Conservation (phyloP, 805 yeast species). For the baker's yeast (Saccharomyces cerevisiae) region DNA sequence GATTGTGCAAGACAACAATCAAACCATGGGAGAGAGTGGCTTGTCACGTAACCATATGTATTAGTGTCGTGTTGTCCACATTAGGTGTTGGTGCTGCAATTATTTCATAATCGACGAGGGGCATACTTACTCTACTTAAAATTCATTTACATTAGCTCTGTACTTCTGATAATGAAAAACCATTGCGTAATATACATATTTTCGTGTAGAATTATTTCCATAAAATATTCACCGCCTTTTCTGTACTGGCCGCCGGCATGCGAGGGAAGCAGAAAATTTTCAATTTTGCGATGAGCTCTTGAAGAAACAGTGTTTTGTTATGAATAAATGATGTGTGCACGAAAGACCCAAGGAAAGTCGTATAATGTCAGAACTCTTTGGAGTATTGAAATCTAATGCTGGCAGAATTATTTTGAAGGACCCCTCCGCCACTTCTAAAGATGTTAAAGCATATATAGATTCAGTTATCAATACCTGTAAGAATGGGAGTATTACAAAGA, state of each 20-base stretch:
- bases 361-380: conserved; percentile 15
- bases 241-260: neutral
- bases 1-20: conserved; percentile 41
- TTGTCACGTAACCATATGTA: conserved; percentile 37
- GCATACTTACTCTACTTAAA: neutral
- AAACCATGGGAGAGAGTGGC: conserved; percentile 32
- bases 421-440: conserved; percentile 15
- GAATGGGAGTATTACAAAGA: conserved; percentile 9
- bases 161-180: neutral
- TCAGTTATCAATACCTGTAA: conserved; percentile 19
- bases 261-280: conserved; percentile 1
- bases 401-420: conserved; percentile 14
- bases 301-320: neutral
- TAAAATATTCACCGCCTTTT: neutral
- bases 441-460: conserved; percentile 23
- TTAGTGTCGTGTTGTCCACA: conserved; percentile 43
- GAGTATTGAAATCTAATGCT: conserved; percentile 15
- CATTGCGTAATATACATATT: neutral
- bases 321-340: neutral
- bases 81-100: conserved; percentile 55
- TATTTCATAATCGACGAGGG: conserved; percentile 8
- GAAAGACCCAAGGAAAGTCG: neutral
- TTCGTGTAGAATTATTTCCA: neutral
- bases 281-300: conserved; percentile 9
- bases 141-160: neutral